A percentile compares a stretch with the other conserved stretches of the same genome.
Conservation (phyloP, 2,329 filamentous ascomycete genomes). For the Emmonsiellopsis sp. region DNA sequence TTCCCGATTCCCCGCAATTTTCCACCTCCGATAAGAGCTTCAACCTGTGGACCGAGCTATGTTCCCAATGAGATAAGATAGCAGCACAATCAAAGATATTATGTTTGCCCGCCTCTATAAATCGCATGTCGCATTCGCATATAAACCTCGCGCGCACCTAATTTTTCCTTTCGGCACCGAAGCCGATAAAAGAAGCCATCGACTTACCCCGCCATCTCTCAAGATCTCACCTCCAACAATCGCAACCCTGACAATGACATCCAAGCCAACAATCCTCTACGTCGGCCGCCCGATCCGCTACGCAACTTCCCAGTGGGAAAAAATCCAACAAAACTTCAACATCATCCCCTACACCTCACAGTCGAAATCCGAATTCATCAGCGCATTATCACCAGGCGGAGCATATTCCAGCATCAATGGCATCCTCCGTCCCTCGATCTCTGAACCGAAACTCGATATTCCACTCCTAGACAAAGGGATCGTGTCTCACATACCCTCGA, state of each 20-base stretch:
- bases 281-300: constrained; percentile 9
- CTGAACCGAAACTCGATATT: background rate
- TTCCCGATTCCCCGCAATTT: too few relatives aligned
- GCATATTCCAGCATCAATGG: constrained; percentile 11
- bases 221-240: background rate
- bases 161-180: too few relatives aligned
- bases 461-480: constrained; percentile 10
- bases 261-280: constrained; percentile 11
- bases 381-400: constrained; percentile 6
- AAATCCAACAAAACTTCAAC: constrained; percentile 9
- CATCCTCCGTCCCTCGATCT: constrained; percentile 10
- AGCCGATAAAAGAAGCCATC: too few relatives aligned
- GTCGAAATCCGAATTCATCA: constrained; percentile 9
- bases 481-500: constrained; percentile 9
- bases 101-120: too few relatives aligned
- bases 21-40: too few relatives aligned
- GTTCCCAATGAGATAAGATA: too few relatives aligned
- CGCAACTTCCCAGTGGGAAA: constrained; percentile 6
- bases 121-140: too few relatives aligned
- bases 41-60: too few relatives aligned
- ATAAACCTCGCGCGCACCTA: too few relatives aligned
- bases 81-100: too few relatives aligned
- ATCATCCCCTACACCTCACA: constrained; percentile 8
- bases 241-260: background rate
- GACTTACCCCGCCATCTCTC: background rate